Percentiles rank a stretch among this genome's conserved stretches.
Evolutionary conservation across 2,329 filamentous ascomycete species (phyloP).

Genomic region (Aspergillus aculeatus): DNA sequence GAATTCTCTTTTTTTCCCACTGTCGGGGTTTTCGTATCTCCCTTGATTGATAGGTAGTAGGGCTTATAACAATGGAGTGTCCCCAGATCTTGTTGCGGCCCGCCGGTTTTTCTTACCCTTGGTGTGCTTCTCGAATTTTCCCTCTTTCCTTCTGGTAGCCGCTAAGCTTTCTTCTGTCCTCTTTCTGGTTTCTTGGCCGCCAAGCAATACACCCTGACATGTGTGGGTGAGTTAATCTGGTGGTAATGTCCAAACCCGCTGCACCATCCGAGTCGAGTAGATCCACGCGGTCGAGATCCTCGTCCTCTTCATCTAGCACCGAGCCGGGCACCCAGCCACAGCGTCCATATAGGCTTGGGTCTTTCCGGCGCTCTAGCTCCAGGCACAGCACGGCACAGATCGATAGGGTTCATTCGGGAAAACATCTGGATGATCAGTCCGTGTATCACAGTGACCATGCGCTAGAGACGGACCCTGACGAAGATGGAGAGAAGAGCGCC

Average conservation of each 20-base stretch:
- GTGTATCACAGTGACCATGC: slow-evolving; percentile 30
- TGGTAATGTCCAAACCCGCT: neutral
- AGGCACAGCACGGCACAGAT: slow-evolving; percentile 16
- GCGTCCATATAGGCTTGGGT: neutral
- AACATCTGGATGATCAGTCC: slow-evolving; percentile 35
- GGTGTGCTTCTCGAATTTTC: neutral
- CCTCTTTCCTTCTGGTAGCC: neutral
- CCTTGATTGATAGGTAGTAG: neutral
- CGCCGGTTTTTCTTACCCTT: neutral
- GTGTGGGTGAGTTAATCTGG: neutral
- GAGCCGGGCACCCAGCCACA: neutral
- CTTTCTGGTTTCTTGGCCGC: neutral
- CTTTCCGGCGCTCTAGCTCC: slow-evolving; percentile 15
- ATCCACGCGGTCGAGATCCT: neutral
- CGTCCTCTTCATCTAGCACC: neutral
- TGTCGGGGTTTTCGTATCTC: too few relatives aligned
- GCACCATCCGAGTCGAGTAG: neutral
- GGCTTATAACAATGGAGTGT: neutral
- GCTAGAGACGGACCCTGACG: slow-evolving; percentile 2
- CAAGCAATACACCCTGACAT: neutral
- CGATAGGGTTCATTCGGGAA: slow-evolving; percentile 30
- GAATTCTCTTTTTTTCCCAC: neutral
- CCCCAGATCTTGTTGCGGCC: neutral
- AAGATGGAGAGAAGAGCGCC: slow-evolving; percentile 13
- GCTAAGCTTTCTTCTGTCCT: neutral